phyloP scores from a whole-genome alignment of 768 basidiomycete genomes.

The Suillus luteus region DNA sequence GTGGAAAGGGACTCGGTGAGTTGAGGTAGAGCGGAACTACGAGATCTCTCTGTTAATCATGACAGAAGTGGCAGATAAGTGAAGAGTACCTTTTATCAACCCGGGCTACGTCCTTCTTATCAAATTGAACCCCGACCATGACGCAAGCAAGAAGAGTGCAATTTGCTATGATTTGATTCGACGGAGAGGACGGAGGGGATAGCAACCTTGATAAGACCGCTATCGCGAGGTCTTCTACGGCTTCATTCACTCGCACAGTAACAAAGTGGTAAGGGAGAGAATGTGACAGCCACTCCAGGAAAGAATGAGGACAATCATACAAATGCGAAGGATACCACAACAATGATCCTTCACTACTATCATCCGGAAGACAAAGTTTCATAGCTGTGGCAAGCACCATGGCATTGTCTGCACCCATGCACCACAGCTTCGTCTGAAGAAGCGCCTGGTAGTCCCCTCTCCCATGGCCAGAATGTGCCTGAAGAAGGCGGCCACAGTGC shows the following conservation, averaged over 20 bases:
- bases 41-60: background rate
- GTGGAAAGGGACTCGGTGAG: background rate
- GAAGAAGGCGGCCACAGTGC: background rate
- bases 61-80: background rate
- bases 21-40: background rate
- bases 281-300: background rate
- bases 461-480: background rate
- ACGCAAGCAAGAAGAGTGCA: background rate
- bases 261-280: background rate
- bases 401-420: accelerated
- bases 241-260: background rate
- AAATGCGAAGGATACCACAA: accelerated
- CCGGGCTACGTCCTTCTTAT: background rate
- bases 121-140: background rate
- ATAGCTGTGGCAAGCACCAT: background rate
- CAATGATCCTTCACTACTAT: background rate
- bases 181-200: background rate
- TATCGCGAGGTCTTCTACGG: background rate
- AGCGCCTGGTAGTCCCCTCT: background rate
- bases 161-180: background rate
- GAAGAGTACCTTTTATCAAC: background rate
- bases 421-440: background rate
- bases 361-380: background rate
- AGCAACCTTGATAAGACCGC: background rate
- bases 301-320: background rate